Percentiles rank a stretch among this genome's conserved stretches.
These are phyloP conservation scores for Paramecium sexaurelia DNA, from an alignment of 73 alveolate species.

Conservation along the genomic window DNA sequence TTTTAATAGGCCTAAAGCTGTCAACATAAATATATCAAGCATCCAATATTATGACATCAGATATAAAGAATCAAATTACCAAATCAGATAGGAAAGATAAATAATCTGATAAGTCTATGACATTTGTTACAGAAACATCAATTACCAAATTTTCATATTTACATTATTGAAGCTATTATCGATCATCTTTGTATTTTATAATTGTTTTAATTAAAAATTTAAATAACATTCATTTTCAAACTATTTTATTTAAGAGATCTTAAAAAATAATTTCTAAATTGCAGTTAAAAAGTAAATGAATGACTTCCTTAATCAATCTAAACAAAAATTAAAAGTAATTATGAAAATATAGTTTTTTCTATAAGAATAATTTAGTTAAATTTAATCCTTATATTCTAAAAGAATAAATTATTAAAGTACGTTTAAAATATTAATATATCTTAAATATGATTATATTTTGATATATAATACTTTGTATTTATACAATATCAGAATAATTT, in stretches of 20 bases:
- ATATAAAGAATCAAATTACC: neutral
- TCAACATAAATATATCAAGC: neutral
- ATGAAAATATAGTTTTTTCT: no score
- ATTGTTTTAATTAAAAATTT: neutral
- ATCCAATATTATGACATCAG: neutral
- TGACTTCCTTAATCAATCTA: no score
- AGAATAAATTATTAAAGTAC: no score
- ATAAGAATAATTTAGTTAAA: no score
- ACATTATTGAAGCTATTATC: neutral
- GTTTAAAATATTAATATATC: no score
- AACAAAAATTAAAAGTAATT: no score
- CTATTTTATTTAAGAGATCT: no score
- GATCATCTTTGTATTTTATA: neutral
- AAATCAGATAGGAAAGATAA: neutral
- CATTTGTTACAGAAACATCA: slow-evolving; percentile 1
- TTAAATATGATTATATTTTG: neutral
- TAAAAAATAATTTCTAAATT: no score
- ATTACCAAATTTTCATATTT: neutral
- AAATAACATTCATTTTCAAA: neutral
- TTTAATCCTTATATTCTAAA: no score
- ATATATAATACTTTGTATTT: neutral
- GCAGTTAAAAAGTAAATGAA: no score
- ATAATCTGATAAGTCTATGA: neutral
- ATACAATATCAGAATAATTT: slow-evolving; percentile 72
- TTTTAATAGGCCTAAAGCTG: neutral